Base-by-base conservation (phyloP, 306 rosid species). In the Begonia loranthoides region DNA sequence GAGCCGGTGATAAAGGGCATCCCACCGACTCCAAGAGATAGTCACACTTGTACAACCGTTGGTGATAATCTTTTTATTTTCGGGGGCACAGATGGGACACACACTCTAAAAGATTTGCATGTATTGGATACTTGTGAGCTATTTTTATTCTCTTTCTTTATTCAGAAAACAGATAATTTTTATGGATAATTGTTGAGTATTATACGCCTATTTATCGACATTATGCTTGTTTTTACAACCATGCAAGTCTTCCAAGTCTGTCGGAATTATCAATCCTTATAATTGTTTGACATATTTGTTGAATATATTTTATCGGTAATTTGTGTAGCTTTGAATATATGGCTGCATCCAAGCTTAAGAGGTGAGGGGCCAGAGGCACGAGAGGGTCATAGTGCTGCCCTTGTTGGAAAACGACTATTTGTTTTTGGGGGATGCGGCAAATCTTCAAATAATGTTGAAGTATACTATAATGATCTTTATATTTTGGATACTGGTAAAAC, bases 381-480 rank as follows among this genome's bases (percentile, higher is more conserved):
- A 1, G 99, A 92, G 68, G 99, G 99, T 73, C 99, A 92, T 68
- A 74, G 83, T 13, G 85, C 94, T 41, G 87, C 99, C 16, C 84
- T 79, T 45, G 82, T 92, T 69, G 99, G 96, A 52, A 79, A 67
- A 70, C 78, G 95, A 16, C 66, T 92, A 15, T 80, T 68, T 63
- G 62, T 92, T 41, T 92, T 92, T 86, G 99, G 99, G 17, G 99
- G 99, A 38, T 83, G 93, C 71, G 99, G 99, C 60, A 92, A 92
- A 67, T 77, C 93, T 41, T 49, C 67, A 17, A 83, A 68, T 64
- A 66, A 60, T 55, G 64, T 71, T 38, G 96, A 86, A 61, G 76
- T 76, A 50, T 83, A 83, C 67, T 92, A 76, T 74, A 92, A 83
- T 60, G 96, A 92, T 83, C 70, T 92, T 68, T 83, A 86, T 78